Base-by-base conservation (phyloP, 345 rosid genomes). In the Populus tremula region DNA sequence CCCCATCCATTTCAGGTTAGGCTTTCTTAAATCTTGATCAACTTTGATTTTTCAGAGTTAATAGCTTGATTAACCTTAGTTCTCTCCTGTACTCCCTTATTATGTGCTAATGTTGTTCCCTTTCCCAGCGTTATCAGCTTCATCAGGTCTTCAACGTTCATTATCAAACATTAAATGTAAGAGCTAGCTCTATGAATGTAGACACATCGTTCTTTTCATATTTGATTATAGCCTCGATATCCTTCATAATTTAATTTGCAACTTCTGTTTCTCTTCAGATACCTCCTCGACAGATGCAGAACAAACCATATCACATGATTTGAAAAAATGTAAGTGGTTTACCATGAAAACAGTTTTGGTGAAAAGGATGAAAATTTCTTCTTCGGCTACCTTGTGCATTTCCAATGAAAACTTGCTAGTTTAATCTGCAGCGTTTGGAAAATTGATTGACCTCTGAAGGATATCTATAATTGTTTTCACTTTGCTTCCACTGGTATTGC, bases 1-100 rank as follows among this genome's bases (percentile, higher is more conserved):
- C 89, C 29, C 94, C 92, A 5, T 89, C 94, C 18, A 82, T 90
- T 72, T 87, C 94, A 35, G 94, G 94, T 90, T 64, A 50, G 81
- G 5, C 49, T 29, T 64, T n/a, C 45, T 18, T 53, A 20, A 18
- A 53, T 53, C 23, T 17, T 63, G 18, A 23, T 59, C 74, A 63
- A 20, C 47, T 65, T 31, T 78, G 11, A 11, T 63, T 12, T 49
- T 70, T 38, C 25, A 27, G 7, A 4, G 11, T 59, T 35, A 5
- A 45, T 64, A 31, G 9, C 21, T 43, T 43, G 41, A 25, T 29
- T 61, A 6, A 67, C 67, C 49, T 21, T 35, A 49, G 74, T 63
- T 50, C 9, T 69, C 67, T 33, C n/a, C n/a, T 65, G 4, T 5
- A 2, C 9, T 6, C 4, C 18, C 54, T 25, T 56, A 56, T 69